A percentile compares a stretch with the other conserved stretches of the same genome.
Evolutionary conservation across 345 rosid species (phyloP).

Genomic region (Hirschfeldia incana): DNA sequence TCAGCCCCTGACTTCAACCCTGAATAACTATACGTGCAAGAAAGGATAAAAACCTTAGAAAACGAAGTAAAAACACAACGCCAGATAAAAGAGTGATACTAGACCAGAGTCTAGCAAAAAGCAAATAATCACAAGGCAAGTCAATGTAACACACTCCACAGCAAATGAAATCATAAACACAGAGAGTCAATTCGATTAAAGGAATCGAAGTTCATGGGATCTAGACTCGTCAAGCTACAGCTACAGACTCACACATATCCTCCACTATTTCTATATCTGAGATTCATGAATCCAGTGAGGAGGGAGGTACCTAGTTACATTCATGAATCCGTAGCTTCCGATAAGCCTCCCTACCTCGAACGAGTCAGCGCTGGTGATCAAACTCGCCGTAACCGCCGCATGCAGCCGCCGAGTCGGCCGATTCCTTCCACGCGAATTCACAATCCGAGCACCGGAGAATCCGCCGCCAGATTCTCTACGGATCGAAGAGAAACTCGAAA

Average conservation of each 20-base stretch:
- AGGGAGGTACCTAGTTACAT: conserved; percentile 64
- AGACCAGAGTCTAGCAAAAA: not conserved
- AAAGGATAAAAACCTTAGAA: conserved; percentile 17
- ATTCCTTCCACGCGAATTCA: conserved; percentile 19
- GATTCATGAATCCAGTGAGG: conserved; percentile 3
- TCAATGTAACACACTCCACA: not conserved
- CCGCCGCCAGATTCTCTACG: conserved; percentile 13
- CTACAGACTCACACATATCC: not conserved
- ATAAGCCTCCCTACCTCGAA: conserved; percentile 90
- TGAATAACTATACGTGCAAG: conserved; percentile 55
- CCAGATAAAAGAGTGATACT: not conserved
- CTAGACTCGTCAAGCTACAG: not conserved
- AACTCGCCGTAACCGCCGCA: conserved; percentile 52
- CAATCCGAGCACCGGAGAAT: conserved; percentile 29
- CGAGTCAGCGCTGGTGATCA: conserved; percentile 69
- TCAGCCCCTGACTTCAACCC: conserved; percentile 57
- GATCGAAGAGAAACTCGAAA: conserved; percentile 31
- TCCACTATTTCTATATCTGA: not conserved
- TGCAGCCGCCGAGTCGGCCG: conserved; percentile 38
- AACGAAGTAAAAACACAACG: not conserved
- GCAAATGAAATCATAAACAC: conserved; percentile 2
- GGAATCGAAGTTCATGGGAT: not conserved
- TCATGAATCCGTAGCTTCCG: conserved; percentile 95
- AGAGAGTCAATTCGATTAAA: not conserved
- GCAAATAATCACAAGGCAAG: not conserved